Evolutionary conservation across 2,329 filamentous ascomycete species (phyloP).

Genomic region (Exophiala sp.): DNA sequence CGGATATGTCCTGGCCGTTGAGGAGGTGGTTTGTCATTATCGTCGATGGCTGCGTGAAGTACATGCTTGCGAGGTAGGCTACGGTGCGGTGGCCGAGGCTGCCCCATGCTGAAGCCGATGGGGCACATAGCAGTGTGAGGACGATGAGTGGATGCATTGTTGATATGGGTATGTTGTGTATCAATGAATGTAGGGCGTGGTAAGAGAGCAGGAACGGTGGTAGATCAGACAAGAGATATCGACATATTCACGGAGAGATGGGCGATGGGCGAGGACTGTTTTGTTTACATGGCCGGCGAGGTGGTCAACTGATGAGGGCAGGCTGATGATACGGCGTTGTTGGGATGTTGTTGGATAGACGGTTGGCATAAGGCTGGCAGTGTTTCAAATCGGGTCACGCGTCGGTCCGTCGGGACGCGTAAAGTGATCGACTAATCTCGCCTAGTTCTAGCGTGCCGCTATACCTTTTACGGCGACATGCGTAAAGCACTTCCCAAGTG

Average conservation of each 20-base stretch:
- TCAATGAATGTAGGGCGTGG: neutral
- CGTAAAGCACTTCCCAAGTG: no score
- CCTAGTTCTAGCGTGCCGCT: no score
- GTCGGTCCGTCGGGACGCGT: neutral
- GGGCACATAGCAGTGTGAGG: conserved; percentile 1
- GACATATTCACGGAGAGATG: no score
- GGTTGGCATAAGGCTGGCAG: no score
- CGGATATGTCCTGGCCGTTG: conserved; percentile 29
- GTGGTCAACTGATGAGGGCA: conserved; percentile 16
- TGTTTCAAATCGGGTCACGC: neutral
- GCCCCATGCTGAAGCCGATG: conserved; percentile 41
- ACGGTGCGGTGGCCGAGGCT: conserved; percentile 50
- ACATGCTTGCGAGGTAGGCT: conserved; percentile 45
- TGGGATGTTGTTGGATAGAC: conserved; percentile 5
- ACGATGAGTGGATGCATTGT: conserved; percentile 2
- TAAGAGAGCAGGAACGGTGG: neutral
- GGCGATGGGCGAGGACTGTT: neutral
- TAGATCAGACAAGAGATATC: no score
- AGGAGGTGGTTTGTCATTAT: conserved; percentile 23
- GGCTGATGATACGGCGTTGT: neutral
- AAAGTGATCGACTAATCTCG: neutral
- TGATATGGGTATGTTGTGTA: neutral
- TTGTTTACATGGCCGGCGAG: conserved; percentile 8
- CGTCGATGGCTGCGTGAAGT: conserved; percentile 21
- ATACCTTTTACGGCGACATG: no score